Conservation (phyloP, 306 rosid genomes). For the Glycine soja region DNA sequence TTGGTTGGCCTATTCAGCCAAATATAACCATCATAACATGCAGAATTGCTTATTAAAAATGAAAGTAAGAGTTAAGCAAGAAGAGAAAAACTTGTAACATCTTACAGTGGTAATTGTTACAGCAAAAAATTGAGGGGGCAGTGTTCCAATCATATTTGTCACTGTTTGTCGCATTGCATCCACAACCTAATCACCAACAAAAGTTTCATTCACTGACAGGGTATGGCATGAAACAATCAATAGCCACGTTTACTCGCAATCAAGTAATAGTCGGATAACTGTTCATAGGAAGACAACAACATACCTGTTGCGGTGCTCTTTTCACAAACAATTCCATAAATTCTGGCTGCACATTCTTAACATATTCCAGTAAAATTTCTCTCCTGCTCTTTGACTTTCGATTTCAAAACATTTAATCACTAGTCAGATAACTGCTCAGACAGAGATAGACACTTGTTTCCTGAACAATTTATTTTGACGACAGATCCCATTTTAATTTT, state of each 20-base stretch:
- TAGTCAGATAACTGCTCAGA: slow-evolving; percentile 19
- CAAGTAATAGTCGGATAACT: slow-evolving; percentile 5
- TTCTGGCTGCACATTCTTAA: slow-evolving; percentile 94
- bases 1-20: not conserved
- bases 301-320: slow-evolving; percentile 94
- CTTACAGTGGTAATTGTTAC: slow-evolving; percentile 87
- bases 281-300: not conserved
- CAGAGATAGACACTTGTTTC: not conserved
- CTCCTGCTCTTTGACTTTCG: slow-evolving; percentile 84
- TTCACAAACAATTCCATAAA: slow-evolving; percentile 96
- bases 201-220: slow-evolving; percentile 5
- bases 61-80: slow-evolving; percentile 15
- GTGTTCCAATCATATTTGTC: slow-evolving; percentile 96
- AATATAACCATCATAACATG: slow-evolving; percentile 4
- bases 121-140: slow-evolving; percentile 94
- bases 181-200: slow-evolving; percentile 69
- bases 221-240: not conserved
- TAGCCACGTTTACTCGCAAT: not conserved
- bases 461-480: not conserved
- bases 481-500: not conserved
- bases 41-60: slow-evolving; percentile 33
- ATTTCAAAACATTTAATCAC: slow-evolving; percentile 41
- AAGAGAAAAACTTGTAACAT: not conserved
- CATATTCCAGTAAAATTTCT: slow-evolving; percentile 93
- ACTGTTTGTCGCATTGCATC: slow-evolving; percentile 99